These are phyloP conservation scores for Xylaria venustula DNA, from an alignment of 495 filamentous ascomycete genomes.

Conservation along the genomic window DNA sequence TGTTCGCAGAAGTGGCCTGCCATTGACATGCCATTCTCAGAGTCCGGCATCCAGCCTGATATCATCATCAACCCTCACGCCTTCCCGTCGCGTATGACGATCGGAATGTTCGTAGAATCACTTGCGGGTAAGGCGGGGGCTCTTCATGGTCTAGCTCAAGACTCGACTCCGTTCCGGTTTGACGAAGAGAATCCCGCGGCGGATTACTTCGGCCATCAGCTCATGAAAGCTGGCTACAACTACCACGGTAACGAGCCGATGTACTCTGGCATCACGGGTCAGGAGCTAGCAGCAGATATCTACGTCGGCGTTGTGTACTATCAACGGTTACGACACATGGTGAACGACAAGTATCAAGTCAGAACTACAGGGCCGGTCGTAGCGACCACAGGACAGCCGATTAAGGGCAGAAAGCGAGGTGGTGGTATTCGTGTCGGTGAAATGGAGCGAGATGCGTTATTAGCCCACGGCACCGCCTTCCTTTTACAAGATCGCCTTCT, in stretches of 20 bases:
- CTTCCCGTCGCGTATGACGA: slow-evolving; percentile 99
- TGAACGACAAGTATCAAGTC: slow-evolving; percentile 99
- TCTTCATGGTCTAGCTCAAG: slow-evolving; percentile 90
- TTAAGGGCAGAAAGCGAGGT: slow-evolving; percentile 92
- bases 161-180: slow-evolving; percentile 92
- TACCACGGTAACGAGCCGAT: slow-evolving; percentile 98
- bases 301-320: slow-evolving; percentile 97
- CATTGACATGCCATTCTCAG: slow-evolving; percentile 94
- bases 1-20: slow-evolving; percentile 95
- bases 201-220: slow-evolving; percentile 94
- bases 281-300: slow-evolving; percentile 92
- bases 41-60: slow-evolving; percentile 95
- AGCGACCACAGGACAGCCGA: slow-evolving; percentile 86
- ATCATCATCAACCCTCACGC: slow-evolving; percentile 99
- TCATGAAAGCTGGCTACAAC: slow-evolving; percentile 92
- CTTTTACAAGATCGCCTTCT: slow-evolving; percentile 91
- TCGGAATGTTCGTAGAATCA: slow-evolving; percentile 98
- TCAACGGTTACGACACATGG: slow-evolving; percentile 97
- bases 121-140: slow-evolving; percentile 93
- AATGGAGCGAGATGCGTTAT: slow-evolving; percentile 94
- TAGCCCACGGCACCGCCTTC: slow-evolving; percentile 94
- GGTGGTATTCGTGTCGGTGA: slow-evolving; percentile 98
- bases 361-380: slow-evolving; percentile 91
- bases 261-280: slow-evolving; percentile 93
- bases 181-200: slow-evolving; percentile 87